Conservation (phyloP, 1,284 basidiomycete genomes). For the Tilletia setariae region DNA sequence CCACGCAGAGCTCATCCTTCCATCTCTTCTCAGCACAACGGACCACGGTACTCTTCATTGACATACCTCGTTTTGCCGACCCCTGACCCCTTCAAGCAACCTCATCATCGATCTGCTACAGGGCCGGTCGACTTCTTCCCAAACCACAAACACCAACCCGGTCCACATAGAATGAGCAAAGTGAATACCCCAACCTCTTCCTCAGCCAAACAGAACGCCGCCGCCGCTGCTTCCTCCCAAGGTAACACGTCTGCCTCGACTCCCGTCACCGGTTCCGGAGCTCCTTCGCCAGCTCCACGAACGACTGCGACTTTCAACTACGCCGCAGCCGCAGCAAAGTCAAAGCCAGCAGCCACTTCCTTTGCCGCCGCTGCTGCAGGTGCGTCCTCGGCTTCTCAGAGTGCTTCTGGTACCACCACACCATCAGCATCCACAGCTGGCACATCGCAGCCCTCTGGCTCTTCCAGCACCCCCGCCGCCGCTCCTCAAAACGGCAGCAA, state of each 20-base stretch:
- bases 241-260: constrained; percentile 2
- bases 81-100: not conserved
- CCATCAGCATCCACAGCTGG: constrained; percentile 11
- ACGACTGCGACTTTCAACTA: constrained; percentile 16
- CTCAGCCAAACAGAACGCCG: not conserved
- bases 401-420: not conserved
- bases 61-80: not conserved
- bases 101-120: not conserved
- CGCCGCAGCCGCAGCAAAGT: constrained; percentile 14
- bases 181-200: not conserved
- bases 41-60: not conserved
- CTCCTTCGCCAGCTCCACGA: constrained; percentile 10
- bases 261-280: constrained; percentile 9
- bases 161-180: constrained; percentile 15
- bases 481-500: constrained; percentile 14
- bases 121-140: not conserved
- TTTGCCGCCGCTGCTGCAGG: constrained; percentile 3
- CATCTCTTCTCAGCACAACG: no score
- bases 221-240: not conserved
- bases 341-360: constrained; percentile 3
- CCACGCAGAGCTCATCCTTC: no score
- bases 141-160: not conserved
- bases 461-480: not conserved
- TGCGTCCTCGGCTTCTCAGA: not conserved
- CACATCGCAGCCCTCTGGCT: not conserved